Evolutionary conservation across 805 yeast genomes (phyloP).

Genomic region (Grigorovia jiainica): DNA sequence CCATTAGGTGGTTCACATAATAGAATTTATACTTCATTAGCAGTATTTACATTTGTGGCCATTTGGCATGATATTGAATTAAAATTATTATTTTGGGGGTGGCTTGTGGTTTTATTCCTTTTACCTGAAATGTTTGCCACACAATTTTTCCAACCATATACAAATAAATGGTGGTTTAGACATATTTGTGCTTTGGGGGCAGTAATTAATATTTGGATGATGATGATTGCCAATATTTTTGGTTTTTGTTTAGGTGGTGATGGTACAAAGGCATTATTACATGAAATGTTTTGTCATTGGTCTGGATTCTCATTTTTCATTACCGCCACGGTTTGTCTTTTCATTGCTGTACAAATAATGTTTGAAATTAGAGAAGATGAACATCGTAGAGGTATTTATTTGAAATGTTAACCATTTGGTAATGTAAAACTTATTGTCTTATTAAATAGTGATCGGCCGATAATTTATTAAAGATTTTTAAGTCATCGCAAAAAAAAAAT

Average conservation of each 20-base stretch:
- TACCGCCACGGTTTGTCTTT: conserved; percentile 54
- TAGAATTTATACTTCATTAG: conserved; percentile 64
- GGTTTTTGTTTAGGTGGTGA: conserved; percentile 92
- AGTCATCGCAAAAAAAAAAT: no score
- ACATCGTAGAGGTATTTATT: conserved; percentile 69
- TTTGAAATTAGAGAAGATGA: conserved; percentile 86
- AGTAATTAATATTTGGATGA: conserved; percentile 86
- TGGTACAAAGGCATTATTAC: conserved; percentile 59
- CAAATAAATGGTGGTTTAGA: conserved; percentile 58
- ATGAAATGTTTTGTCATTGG: conserved; percentile 62
- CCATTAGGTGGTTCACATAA: conserved; percentile 81
- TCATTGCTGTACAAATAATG: conserved; percentile 87
- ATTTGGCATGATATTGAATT: conserved; percentile 97
- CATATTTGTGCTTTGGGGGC: conserved; percentile 82
- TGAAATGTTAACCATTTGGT: conserved; percentile 44
- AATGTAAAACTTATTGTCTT: no score
- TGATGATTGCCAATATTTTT: conserved; percentile 92
- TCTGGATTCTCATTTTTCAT: conserved; percentile 58
- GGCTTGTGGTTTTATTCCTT: conserved; percentile 80
- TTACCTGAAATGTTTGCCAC: conserved; percentile 76
- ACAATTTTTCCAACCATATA: conserved; percentile 30
- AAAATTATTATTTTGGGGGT: conserved; percentile 85
- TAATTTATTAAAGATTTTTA: no score
- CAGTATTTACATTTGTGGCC: conserved; percentile 92
- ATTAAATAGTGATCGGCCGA: no score